Evolutionary conservation across 306 rosid species (phyloP), one percentile per base, ranked within the genome.

Genomic region (Urtica urens): DNA sequence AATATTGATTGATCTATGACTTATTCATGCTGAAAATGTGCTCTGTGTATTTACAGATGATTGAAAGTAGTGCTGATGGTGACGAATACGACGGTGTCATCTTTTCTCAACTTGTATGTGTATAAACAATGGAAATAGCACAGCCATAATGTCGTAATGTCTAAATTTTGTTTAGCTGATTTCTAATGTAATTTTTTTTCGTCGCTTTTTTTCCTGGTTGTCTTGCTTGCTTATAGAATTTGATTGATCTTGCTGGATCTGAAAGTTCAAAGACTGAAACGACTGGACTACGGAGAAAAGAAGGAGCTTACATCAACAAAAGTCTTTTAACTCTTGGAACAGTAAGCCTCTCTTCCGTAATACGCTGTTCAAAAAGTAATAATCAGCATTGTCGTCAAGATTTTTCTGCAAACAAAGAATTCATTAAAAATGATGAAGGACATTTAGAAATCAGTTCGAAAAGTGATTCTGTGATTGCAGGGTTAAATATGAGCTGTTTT

Each of bases 261-360:
- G 99, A 92, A 82, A 92, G 99, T 78, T 92, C 99, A 6, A 92
- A 92, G 75, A 82, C 96, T 12, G 96, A 92, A 66, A 92, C 99
- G 27, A 92, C 96, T 73, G 99, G 99, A 40, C 69, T 92, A 46
- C 75, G 96, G 58, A 79, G 99, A 68, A 92, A 92, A 76, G 99
- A 92, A 63, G 99, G 99, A 68, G 78, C 99, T 63, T 92, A 92
- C 71, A 92, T 92, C 59, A 92, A 92, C 71, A 92, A 92, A 77
- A 92, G 99, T 53, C 96, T 92, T 56, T 62, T 92, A 63, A 92
- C 99, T 37, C 99, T 92, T 67, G 99, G 99, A 82, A 92, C 99
- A 26, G 99, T 92, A 73, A 25, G 96, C 71, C n/a, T 35, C n/a
- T n/a, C n/a, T n/a, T n/a, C n/a, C n/a, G n/a, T n/a, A n/a, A n/a